Evolutionary conservation across 1,284 basidiomycete species (phyloP), one percentile per base, ranked within the genome.

Genomic region (Exobasidium cylindrosporum): DNA sequence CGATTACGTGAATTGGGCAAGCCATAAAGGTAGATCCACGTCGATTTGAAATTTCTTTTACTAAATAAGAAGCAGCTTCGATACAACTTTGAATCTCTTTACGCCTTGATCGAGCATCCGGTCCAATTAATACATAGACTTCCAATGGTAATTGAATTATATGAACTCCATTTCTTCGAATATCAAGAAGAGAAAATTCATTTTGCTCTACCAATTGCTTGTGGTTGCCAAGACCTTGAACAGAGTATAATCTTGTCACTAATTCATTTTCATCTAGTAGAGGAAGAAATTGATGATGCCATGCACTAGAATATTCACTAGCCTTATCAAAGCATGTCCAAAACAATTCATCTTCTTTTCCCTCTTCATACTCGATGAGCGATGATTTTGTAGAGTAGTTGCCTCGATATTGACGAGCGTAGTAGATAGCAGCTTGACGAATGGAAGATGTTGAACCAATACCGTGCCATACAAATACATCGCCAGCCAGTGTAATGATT

Each of bases 381-480:
- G 54, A 61, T 40, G 30, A 28, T n/a, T 52, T 62, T 17, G 7
- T 7, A 17, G 7, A 17, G 7, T 10, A 10, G 3, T 61, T 56
- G 43, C 61, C 63, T 40, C 65, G 64, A 10, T 70, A 60, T 21
- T 68, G 64, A 11, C 62, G 61, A 29, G 72, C 70, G 46, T 66
- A 76, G 4, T 61, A 63, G n/a, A 64, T 53, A 11, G 72, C 69
- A 26, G 60, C 63, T 26, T 60, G 61, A n/a, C 72, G 64, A 29
- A 69, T 67, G n/a, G 58, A 53, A 13, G 44, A 24, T 4, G 63
- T 40, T 4, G 69, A 61, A 52, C 74, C 75, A 10, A 58, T 43
- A 17, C 75, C 75, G 52, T 77, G 70, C 75, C 75, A 76, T 10
- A 77, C 67, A 57, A 72, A 68, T 1, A 69, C 50, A 4, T 65